These are phyloP conservation scores for Urostyla sp. DNA, from an alignment of 73 alveolate species.

Conservation along the genomic window DNA sequence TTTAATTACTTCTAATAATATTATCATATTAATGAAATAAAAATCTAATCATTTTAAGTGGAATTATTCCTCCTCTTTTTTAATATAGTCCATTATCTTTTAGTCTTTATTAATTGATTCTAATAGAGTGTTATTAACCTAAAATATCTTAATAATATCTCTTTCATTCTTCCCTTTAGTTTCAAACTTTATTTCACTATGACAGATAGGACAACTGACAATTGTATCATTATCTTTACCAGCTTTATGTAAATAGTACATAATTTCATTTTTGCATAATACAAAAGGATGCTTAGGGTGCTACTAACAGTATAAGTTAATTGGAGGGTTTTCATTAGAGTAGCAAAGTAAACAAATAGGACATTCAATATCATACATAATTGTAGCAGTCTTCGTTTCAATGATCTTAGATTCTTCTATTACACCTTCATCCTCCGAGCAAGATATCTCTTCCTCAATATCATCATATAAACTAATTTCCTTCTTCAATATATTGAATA, in stretches of 20 bases:
- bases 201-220: conserved; percentile 45
- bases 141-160: conserved; percentile 23
- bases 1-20: no score
- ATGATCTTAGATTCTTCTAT: neutral
- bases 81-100: neutral
- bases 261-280: conserved; percentile 43
- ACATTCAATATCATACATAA: conserved; percentile 41
- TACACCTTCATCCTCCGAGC: neutral
- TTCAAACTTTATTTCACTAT: conserved; percentile 1
- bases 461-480: neutral
- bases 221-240: conserved; percentile 34
- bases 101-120: neutral
- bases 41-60: no score
- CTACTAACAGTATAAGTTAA: conserved; percentile 13
- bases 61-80: conserved; percentile 13
- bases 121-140: conserved; percentile 11
- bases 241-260: conserved; percentile 49
- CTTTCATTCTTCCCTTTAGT: conserved; percentile 33
- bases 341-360: conserved; percentile 41
- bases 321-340: conserved; percentile 49
- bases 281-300: conserved; percentile 40
- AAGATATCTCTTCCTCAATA: neutral
- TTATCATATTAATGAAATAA: no score
- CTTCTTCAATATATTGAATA: no score
- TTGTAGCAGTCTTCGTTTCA: neutral